Evolutionary conservation across 495 filamentous ascomycete genomes (phyloP).

Genomic region (Penicillium malachiteum): DNA sequence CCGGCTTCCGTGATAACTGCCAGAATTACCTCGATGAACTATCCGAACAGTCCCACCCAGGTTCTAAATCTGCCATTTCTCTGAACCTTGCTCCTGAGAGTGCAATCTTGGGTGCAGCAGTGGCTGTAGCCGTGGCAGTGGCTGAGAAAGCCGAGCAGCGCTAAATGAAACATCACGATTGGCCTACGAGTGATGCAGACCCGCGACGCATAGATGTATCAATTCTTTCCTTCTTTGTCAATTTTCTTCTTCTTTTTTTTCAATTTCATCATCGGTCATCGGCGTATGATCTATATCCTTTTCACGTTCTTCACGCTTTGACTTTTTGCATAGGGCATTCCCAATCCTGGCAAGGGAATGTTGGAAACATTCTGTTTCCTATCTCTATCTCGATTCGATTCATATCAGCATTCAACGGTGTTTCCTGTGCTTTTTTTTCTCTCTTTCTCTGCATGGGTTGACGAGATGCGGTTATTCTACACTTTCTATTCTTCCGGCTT

Average conservation of each 20-base stretch:
- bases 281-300: constrained; percentile 16
- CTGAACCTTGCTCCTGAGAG: constrained; percentile 53
- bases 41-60: constrained; percentile 29
- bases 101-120: constrained; percentile 56
- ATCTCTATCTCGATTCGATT: too few species aligned
- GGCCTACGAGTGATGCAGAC: constrained; percentile 14
- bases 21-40: constrained; percentile 51
- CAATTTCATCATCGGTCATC: constrained; percentile 11
- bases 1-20: constrained; percentile 51
- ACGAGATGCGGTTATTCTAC: too few species aligned
- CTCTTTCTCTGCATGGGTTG: too few species aligned
- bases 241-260: constrained; percentile 6
- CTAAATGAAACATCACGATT: neutral
- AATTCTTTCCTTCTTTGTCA: constrained; percentile 17
- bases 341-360: neutral
- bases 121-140: constrained; percentile 52
- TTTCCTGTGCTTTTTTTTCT: too few species aligned
- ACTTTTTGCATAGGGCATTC: constrained; percentile 8
- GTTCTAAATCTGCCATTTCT: constrained; percentile 26
- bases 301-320: neutral
- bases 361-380: too few species aligned
- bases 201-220: constrained; percentile 14
- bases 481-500: too few species aligned
- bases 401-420: too few species aligned
- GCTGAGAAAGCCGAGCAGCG: constrained; percentile 19